Base-by-base conservation (phyloP, 768 basidiomycete genomes). In the Lactarius hengduanensis region DNA sequence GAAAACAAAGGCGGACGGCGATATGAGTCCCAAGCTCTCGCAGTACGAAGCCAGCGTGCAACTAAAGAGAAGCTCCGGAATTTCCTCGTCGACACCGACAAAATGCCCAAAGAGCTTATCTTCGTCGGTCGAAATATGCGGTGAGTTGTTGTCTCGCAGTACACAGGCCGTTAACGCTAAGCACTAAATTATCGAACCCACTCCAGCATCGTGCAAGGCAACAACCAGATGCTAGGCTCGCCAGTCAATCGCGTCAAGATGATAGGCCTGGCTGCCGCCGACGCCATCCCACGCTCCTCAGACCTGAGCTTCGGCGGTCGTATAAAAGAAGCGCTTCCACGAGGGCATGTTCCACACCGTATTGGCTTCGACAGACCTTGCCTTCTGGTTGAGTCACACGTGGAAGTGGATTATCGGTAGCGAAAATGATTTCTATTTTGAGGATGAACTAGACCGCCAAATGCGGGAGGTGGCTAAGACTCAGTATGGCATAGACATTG, bases 181-280 rank as follows among this genome's bases (percentile, higher is more conserved):
- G 58, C 26, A 11, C 43, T 40, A 3, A 20, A 26, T 9, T 20
- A 53, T 16, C 36, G 13, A n/a, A 36, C 26, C 9, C 20, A 26
- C 32, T 60, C 18, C 45, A 76, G 77, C 62, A 78, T 80, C 45
- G 77, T 81, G 18, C 79, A 80, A 69, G 80, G 79, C 20, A 93
- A 93, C 75, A 94, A 94, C 71, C 91, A 94, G 75, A 78, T 83
- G 2, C 84, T 96, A 43, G 90, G 91, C 16, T 91, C 91, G 3
- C 94, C 94, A 0, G 90, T 94, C 0, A 95, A 96, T 73, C 85
- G 94, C 22, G 88, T 97, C 77, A 94, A 93, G 75, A 90, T 96
- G 62, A 92, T 90, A 0, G 94, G 91, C 0, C 85, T 84, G 74
- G 92, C 87, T 84, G 94, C 92, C 32, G 88, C 91, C 4, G 80